Percentiles rank a stretch among this genome's conserved stretches.
These are phyloP conservation scores for Neurospora sp. DNA, from an alignment of 495 filamentous ascomycete genomes.

Conservation along the genomic window DNA sequence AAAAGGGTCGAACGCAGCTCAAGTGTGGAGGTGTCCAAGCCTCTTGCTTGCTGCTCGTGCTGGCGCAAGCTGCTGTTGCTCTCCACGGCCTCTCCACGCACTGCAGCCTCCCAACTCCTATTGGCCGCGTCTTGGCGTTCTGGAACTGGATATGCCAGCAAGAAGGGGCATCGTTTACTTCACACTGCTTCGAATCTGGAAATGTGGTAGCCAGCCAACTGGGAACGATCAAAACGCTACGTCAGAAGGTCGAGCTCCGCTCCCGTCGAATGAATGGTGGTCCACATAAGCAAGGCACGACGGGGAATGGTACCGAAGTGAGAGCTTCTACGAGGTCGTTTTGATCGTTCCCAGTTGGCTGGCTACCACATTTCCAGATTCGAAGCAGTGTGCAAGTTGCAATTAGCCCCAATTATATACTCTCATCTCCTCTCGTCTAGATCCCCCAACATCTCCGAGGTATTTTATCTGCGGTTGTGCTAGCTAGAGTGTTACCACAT, in stretches of 20 bases:
- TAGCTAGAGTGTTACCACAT: background rate
- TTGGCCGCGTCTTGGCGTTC: background rate
- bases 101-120: background rate
- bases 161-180: background rate
- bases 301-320: background rate
- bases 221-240: conserved; percentile 3
- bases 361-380: no score
- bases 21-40: background rate
- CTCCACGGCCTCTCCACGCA: background rate
- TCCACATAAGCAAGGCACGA: background rate
- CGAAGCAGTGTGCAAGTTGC: no score
- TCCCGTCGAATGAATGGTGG: background rate
- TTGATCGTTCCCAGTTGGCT: no score
- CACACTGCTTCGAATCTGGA: background rate
- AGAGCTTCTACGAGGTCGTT: background rate
- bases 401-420: background rate
- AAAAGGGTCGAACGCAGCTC: background rate
- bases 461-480: background rate
- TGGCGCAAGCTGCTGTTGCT: background rate
- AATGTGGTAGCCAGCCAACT: background rate
- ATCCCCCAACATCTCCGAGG: background rate
- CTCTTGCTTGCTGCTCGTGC: background rate
- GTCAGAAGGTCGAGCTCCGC: conserved; percentile 3
- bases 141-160: background rate
- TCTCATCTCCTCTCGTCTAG: background rate